Evolutionary conservation across 768 basidiomycete species (phyloP).

Genomic region (Cystoderma amianthinum): DNA sequence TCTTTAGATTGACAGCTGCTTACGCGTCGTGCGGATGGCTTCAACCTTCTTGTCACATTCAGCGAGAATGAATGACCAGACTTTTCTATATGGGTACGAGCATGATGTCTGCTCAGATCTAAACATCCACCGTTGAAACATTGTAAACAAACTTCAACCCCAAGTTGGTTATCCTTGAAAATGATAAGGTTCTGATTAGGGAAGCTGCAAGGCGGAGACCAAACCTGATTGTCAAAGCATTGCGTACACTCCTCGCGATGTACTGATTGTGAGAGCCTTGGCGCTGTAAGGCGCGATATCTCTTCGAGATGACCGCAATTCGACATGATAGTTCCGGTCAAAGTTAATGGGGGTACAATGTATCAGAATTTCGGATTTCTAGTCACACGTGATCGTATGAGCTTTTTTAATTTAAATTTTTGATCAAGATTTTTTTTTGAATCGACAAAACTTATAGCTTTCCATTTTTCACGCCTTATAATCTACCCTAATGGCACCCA

Average conservation of each 20-base stretch:
- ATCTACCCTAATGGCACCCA: conserved; percentile 12
- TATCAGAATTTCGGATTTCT: too few relatives aligned
- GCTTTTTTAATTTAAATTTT: neutral
- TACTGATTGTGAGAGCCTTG: conserved; percentile 63
- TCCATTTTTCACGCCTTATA: neutral
- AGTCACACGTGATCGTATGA: neutral
- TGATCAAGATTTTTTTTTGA: neutral
- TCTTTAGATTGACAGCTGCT: conserved; percentile 19
- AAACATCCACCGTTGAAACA: conserved; percentile 96
- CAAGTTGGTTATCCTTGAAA: conserved; percentile 58
- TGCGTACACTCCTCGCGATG: conserved; percentile 95
- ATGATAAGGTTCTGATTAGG: conserved; percentile 3
- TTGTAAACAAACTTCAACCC: conserved; percentile 82
- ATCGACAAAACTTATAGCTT: neutral
- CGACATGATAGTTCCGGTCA: conserved; percentile 18
- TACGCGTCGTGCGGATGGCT: conserved; percentile 59
- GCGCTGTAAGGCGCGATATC: conserved; percentile 43
- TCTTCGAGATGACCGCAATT: conserved; percentile 47
- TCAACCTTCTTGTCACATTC: conserved; percentile 72
- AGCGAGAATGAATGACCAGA: conserved; percentile 71
- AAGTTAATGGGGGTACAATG: too few relatives aligned
- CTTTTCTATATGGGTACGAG: conserved; percentile 63
- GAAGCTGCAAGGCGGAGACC: conserved; percentile 6
- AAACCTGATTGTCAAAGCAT: conserved; percentile 91
- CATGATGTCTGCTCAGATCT: conserved; percentile 57